A percentile compares a stretch with the other conserved stretches of the same genome.
These are phyloP conservation scores for Crithidia expoeki DNA, from an alignment of 208 protist species.

Conservation along the genomic window DNA sequence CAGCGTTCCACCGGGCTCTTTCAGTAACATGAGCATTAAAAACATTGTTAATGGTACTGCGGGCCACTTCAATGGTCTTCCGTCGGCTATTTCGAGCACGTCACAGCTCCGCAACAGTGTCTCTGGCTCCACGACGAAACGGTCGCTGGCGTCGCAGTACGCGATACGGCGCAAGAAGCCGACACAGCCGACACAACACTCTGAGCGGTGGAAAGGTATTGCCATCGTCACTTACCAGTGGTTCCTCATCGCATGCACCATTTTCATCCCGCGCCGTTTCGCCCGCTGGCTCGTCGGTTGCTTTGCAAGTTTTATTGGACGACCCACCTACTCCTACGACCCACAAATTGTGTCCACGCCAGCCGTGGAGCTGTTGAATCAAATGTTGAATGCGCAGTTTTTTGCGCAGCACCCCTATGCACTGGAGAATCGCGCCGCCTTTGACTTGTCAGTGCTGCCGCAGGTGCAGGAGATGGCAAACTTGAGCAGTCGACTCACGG, in stretches of 20 bases:
- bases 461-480: slow-evolving; percentile 12
- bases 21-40: neutral
- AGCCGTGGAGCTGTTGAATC: slow-evolving; percentile 44
- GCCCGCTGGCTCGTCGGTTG: slow-evolving; percentile 40
- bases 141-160: slow-evolving; percentile 50
- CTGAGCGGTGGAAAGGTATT: slow-evolving; percentile 10
- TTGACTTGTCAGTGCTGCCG: slow-evolving; percentile 27
- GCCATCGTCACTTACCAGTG: slow-evolving; percentile 38
- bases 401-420: slow-evolving; percentile 33
- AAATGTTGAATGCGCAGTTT: slow-evolving; percentile 37
- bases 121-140: slow-evolving; percentile 15
- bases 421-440: slow-evolving; percentile 27
- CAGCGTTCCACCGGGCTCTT: neutral
- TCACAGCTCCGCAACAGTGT: slow-evolving; percentile 11
- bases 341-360: slow-evolving; percentile 32
- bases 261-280: slow-evolving; percentile 46
- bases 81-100: neutral
- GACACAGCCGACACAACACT: neutral
- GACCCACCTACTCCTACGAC: slow-evolving; percentile 55
- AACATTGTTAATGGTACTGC: neutral
- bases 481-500: neutral
- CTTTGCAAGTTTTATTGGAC: slow-evolving; percentile 23
- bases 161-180: slow-evolving; percentile 33
- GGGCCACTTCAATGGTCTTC: neutral
- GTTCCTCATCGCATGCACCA: slow-evolving; percentile 41